Conservation (phyloP, 176 grass and related monocot species). For the Bolboschoenus planiculmis region DNA sequence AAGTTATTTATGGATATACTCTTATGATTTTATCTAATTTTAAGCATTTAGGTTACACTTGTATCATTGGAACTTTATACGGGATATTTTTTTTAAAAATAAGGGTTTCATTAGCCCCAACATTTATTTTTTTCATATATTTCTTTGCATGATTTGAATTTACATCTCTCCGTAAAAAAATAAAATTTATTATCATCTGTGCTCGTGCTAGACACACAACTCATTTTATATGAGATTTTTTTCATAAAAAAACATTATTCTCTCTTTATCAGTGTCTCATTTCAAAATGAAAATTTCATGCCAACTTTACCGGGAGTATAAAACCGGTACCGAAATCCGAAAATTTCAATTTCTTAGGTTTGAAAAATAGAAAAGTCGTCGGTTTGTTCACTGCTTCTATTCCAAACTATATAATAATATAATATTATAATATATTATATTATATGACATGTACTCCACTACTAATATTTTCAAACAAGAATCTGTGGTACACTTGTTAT, state of each 20-base stretch:
- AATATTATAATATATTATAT: not conserved
- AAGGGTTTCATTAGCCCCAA: too few species aligned
- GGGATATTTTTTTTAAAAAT: too few species aligned
- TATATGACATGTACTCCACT: slow-evolving; percentile 9
- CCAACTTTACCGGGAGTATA: not conserved
- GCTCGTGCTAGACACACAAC: too few species aligned
- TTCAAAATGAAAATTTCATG: not conserved
- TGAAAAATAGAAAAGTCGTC: not conserved
- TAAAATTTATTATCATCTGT: too few species aligned
- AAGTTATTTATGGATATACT: too few species aligned
- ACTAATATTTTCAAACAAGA: not conserved
- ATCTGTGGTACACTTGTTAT: not conserved
- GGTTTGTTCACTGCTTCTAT: not conserved
- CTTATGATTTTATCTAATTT: not conserved
- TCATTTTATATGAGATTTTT: too few species aligned
- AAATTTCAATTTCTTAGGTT: not conserved
- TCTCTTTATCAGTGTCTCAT: not conserved
- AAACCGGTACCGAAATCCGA: not conserved
- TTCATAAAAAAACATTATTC: not conserved
- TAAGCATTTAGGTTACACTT: not conserved
- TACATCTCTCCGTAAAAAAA: too few species aligned
- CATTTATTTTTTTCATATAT: too few species aligned
- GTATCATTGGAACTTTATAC: too few species aligned
- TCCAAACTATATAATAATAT: not conserved
- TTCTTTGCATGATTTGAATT: too few species aligned